Evolutionary conservation across 2,329 filamentous ascomycete species (phyloP).

Genomic region (Ophiostoma ips): DNA sequence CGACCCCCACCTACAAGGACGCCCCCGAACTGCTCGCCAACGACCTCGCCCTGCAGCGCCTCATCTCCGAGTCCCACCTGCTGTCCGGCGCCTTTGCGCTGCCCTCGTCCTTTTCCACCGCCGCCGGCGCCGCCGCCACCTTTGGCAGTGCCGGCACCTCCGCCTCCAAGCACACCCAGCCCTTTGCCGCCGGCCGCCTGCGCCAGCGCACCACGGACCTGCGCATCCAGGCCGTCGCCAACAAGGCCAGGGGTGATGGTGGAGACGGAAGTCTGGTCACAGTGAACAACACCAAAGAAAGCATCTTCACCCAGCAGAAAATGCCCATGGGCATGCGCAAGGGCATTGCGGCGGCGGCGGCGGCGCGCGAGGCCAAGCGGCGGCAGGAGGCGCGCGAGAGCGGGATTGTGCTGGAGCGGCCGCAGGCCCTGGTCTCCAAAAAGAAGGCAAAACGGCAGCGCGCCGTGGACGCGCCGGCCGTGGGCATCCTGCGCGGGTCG

Average conservation of each 20-base stretch:
- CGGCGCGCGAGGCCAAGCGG: slow-evolving; percentile 52
- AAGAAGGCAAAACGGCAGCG: slow-evolving; percentile 25
- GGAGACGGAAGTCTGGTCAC: slow-evolving; percentile 48
- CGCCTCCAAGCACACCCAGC: slow-evolving; percentile 17
- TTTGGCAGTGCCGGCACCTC: slow-evolving; percentile 21
- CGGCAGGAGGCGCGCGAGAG: slow-evolving; percentile 75
- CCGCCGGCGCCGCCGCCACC: slow-evolving; percentile 23
- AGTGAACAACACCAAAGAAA: slow-evolving; percentile 48
- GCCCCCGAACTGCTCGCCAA: slow-evolving; percentile 65
- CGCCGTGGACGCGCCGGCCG: slow-evolving; percentile 55
- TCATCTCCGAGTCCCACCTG: slow-evolving; percentile 84
- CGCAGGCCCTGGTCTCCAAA: slow-evolving; percentile 14
- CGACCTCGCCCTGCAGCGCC: slow-evolving; percentile 79
- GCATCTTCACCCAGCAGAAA: slow-evolving; percentile 62
- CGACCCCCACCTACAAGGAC: slow-evolving; percentile 39
- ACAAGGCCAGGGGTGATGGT: slow-evolving; percentile 33
- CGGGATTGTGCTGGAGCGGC: slow-evolving; percentile 69
- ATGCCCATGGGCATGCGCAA: slow-evolving; percentile 83
- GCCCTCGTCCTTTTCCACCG: slow-evolving; percentile 24
- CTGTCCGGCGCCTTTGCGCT: slow-evolving; percentile 40
- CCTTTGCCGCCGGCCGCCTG: slow-evolving; percentile 49
- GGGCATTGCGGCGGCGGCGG: slow-evolving; percentile 62
- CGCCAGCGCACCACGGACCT: slow-evolving; percentile 73
- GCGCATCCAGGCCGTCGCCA: slow-evolving; percentile 66
- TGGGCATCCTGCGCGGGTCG: slow-evolving; percentile 69